Evolutionary conservation across 2,329 filamentous ascomycete species (phyloP).

Genomic region (Colletotrichum incanum): DNA sequence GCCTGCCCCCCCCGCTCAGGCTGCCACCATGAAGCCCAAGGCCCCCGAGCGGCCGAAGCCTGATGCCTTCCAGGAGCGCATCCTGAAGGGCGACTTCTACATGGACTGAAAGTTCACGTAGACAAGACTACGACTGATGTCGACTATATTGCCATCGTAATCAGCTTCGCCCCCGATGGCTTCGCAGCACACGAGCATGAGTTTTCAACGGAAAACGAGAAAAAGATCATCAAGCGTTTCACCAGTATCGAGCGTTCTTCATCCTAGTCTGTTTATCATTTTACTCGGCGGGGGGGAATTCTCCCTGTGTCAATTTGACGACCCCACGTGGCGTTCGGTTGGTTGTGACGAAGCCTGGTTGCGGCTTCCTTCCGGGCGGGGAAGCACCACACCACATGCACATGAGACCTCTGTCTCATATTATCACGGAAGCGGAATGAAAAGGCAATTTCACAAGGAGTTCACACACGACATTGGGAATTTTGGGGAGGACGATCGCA

Average conservation of each 20-base stretch:
- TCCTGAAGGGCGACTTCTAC: conserved; percentile 97
- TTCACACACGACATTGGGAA: conserved; percentile 23
- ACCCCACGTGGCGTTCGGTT: conserved; percentile 36
- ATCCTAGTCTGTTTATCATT: conserved; percentile 20
- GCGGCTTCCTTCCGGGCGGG: conserved; percentile 20
- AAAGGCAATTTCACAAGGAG: conserved; percentile 33
- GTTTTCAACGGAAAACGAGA: conserved; percentile 24
- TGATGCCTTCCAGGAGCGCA: conserved; percentile 96
- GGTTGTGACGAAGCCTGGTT: conserved; percentile 24
- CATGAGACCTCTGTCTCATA: conserved; percentile 37
- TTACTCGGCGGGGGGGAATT: conserved; percentile 2
- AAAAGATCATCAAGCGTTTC: conserved; percentile 36
- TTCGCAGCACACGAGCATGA: background rate
- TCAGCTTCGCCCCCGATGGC: background rate
- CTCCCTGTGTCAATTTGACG: conserved; percentile 13
- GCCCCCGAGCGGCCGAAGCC: conserved; percentile 76
- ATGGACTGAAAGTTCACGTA: conserved; percentile 81
- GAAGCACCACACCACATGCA: conserved; percentile 29
- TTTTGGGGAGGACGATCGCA: conserved; percentile 28
- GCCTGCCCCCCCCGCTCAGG: conserved; percentile 69
- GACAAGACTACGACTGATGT: conserved; percentile 3
- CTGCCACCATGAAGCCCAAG: conserved; percentile 62
- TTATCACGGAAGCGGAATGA: conserved; percentile 38
- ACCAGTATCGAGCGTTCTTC: conserved; percentile 17
- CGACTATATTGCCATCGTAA: conserved; percentile 12